Conservation (phyloP, 1,284 basidiomycete species). For the Ganoderma lingzhi region DNA sequence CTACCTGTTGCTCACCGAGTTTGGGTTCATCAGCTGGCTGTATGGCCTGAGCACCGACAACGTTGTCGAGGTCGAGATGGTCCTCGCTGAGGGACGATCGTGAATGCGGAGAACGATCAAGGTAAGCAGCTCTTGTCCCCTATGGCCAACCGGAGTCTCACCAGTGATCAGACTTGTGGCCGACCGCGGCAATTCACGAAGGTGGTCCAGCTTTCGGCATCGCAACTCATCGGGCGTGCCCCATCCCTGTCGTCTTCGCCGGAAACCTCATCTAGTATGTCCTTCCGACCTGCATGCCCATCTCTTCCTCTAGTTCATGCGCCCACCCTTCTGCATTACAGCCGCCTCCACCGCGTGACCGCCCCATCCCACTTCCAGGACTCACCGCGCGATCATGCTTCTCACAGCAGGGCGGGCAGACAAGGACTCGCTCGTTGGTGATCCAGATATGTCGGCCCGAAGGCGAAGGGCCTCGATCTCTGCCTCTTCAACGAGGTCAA, state of each 20-base stretch:
- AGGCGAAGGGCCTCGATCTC: conserved; percentile 75
- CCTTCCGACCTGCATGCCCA: background rate
- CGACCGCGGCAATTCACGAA: conserved; percentile 77
- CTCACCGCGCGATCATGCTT: conserved; percentile 86
- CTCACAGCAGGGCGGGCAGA: conserved; percentile 87
- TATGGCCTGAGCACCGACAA: conserved; percentile 89
- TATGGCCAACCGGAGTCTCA: background rate
- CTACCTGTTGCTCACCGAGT: conserved; percentile 90
- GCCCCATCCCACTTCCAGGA: conserved; percentile 89
- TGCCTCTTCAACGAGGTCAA: conserved; percentile 89
- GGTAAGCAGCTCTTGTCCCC: conserved; percentile 49
- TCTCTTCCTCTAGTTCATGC: background rate
- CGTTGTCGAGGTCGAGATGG: conserved; percentile 86
- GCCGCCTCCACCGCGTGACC: conserved; percentile 85
- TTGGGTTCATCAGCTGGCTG: conserved; percentile 87
- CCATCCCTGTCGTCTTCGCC: conserved; percentile 88
- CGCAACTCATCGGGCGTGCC: conserved; percentile 86
- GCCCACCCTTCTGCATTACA: conserved; percentile 39
- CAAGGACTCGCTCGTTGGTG: conserved; percentile 82
- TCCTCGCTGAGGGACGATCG: conserved; percentile 79
- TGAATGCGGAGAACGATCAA: conserved; percentile 71
- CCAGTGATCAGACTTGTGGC: conserved; percentile 75
- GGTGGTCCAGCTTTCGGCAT: conserved; percentile 87
- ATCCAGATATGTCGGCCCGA: conserved; percentile 86
- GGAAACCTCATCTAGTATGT: conserved; percentile 88